These are phyloP conservation scores for Trichophyton schoenleinii DNA, from an alignment of 2,329 filamentous ascomycete species.

Conservation along the genomic window DNA sequence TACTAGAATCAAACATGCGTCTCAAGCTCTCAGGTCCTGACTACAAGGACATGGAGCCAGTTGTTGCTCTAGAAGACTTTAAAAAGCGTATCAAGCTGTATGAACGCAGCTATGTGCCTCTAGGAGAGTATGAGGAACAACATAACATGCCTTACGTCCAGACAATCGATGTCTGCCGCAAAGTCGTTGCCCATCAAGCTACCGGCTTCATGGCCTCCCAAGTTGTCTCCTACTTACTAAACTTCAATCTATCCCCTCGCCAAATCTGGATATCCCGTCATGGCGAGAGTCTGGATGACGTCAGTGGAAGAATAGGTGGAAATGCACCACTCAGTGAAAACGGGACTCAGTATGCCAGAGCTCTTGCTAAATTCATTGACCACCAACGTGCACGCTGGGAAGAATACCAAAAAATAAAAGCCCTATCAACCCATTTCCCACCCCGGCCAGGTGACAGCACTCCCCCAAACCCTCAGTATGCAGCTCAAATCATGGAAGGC, in stretches of 20 bases:
- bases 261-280: conserved; percentile 98
- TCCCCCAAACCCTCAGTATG: conserved; percentile 77
- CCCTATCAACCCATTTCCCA: conserved; percentile 68
- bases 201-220: conserved; percentile 84
- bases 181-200: conserved; percentile 80
- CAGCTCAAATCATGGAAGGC: conserved; percentile 39
- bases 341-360: conserved; percentile 64
- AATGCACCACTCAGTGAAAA: conserved; percentile 73
- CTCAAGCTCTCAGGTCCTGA: conserved; percentile 91
- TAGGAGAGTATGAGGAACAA: conserved; percentile 82
- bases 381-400: conserved; percentile 71
- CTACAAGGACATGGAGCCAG: conserved; percentile 86
- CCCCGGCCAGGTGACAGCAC: conserved; percentile 83
- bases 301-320: conserved; percentile 77
- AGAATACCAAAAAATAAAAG: conserved; percentile 65
- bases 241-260: conserved; percentile 88
- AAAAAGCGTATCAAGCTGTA: conserved; percentile 85
- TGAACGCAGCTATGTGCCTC: conserved; percentile 81
- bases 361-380: conserved; percentile 73
- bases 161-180: conserved; percentile 95
- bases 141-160: conserved; percentile 89
- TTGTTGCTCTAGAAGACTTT: conserved; percentile 76
- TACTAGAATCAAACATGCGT: conserved; percentile 93
- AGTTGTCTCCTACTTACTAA: conserved; percentile 87
- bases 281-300: conserved; percentile 81